phyloP scores from a whole-genome alignment of 2,329 filamentous ascomycete species.

The Trichoderma pleuroti region DNA sequence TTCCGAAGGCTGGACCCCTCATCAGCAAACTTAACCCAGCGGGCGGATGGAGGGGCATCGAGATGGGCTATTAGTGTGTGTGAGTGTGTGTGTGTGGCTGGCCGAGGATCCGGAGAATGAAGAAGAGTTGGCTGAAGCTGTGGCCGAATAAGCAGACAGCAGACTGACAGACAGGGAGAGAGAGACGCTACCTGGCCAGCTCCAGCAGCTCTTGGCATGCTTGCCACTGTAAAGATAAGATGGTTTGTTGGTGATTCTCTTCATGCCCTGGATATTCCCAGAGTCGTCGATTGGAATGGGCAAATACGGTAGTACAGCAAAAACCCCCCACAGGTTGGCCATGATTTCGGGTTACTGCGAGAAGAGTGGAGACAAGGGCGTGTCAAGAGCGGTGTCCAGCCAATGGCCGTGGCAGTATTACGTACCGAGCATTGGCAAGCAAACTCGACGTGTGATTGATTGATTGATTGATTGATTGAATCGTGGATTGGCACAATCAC shows the following conservation, averaged over 20 bases:
- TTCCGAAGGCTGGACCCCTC: constrained; percentile 5
- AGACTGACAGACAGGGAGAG: too few relatives aligned
- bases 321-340: constrained; percentile 1
- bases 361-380: not conserved
- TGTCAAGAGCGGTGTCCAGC: not conserved
- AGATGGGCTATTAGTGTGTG: not conserved
- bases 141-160: not conserved
- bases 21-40: not conserved
- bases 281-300: not conserved
- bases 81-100: not conserved
- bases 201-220: not conserved
- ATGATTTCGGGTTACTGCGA: not conserved
- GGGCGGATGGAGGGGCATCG: not conserved
- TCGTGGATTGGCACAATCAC: not conserved
- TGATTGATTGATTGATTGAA: not conserved
- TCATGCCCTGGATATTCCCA: not conserved
- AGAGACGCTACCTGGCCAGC: not conserved
- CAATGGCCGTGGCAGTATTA: constrained; percentile 8
- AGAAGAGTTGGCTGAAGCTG: not conserved
- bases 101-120: not conserved
- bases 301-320: not conserved
- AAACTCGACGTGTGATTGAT: not conserved
- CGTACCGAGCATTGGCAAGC: constrained; percentile 8
- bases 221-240: not conserved
- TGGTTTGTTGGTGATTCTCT: not conserved